Conservation (phyloP, 495 filamentous ascomycete genomes). For the Podospora australis region DNA sequence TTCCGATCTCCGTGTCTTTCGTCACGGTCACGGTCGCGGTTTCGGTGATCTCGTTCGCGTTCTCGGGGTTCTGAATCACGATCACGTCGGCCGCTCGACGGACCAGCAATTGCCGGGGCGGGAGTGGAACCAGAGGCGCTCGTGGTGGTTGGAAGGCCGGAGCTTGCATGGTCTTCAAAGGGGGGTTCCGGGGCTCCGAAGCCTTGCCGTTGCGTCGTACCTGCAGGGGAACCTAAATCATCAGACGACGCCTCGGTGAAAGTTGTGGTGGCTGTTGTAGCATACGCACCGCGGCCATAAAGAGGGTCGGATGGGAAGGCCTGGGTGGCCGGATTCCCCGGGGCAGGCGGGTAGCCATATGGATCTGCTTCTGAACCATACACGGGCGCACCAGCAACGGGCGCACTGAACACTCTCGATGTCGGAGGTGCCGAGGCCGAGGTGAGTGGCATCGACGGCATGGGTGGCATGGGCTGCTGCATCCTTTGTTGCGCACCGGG, state of each 20-base stretch:
- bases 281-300: slow-evolving; percentile 45
- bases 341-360: slow-evolving; percentile 28
- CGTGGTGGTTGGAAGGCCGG: slow-evolving; percentile 11
- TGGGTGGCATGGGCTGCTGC: too few relatives aligned
- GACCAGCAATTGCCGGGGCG: slow-evolving; percentile 28
- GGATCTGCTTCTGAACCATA: slow-evolving; percentile 23
- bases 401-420: slow-evolving; percentile 14
- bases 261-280: slow-evolving; percentile 20
- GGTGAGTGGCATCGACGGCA: slow-evolving; percentile 16
- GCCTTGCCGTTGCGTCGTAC: slow-evolving; percentile 30
- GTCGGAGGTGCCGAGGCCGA: slow-evolving; percentile 19
- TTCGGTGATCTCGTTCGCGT: slow-evolving; percentile 18
- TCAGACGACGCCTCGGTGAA: slow-evolving; percentile 37
- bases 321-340: slow-evolving; percentile 23
- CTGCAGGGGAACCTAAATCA: slow-evolving; percentile 48
- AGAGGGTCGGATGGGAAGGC: slow-evolving; percentile 40
- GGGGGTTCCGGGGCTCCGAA: slow-evolving; percentile 27
- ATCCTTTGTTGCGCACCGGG: too few relatives aligned
- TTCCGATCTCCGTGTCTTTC: slow-evolving; percentile 23
- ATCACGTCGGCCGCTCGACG: slow-evolving; percentile 32
- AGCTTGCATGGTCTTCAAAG: slow-evolving; percentile 22
- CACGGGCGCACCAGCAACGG: slow-evolving; percentile 11
- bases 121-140: slow-evolving; percentile 18
- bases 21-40: slow-evolving; percentile 23
- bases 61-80: slow-evolving; percentile 36